Conservation (phyloP, 495 filamentous ascomycete genomes). For the Viridothelium virens region DNA sequence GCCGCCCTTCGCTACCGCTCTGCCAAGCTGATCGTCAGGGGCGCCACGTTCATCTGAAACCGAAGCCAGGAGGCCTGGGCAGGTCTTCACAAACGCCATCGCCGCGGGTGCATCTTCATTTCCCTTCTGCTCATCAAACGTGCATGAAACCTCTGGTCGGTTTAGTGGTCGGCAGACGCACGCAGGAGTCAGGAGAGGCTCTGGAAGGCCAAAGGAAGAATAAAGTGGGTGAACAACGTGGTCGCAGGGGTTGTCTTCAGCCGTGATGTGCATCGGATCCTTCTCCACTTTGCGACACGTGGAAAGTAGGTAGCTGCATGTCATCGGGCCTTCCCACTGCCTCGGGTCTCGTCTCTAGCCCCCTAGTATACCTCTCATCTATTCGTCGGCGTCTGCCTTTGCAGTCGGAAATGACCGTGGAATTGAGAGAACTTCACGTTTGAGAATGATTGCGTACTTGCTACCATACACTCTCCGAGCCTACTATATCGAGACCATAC, state of each 20-base stretch:
- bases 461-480: no score
- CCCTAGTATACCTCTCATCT: background rate
- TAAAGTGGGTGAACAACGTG: conserved; percentile 9
- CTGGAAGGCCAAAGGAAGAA: conserved; percentile 8
- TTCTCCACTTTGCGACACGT: conserved; percentile 9
- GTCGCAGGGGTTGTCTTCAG: background rate
- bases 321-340: background rate
- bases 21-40: conserved; percentile 2
- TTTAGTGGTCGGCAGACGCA: background rate
- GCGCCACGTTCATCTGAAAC: conserved; percentile 11
- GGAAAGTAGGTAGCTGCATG: conserved; percentile 2
- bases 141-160: conserved; percentile 5
- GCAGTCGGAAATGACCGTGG: no score
- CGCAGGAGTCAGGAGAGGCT: conserved; percentile 11
- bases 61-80: background rate
- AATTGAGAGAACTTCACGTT: no score
- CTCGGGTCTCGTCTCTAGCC: background rate
- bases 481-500: no score
- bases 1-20: background rate
- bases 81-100: background rate
- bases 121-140: conserved; percentile 8
- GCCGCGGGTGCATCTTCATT: background rate
- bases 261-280: background rate
- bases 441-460: no score
- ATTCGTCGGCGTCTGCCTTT: no score